Evolutionary conservation across 805 yeast genomes (phyloP).

Genomic region (Tetrapisispora phaffii): DNA sequence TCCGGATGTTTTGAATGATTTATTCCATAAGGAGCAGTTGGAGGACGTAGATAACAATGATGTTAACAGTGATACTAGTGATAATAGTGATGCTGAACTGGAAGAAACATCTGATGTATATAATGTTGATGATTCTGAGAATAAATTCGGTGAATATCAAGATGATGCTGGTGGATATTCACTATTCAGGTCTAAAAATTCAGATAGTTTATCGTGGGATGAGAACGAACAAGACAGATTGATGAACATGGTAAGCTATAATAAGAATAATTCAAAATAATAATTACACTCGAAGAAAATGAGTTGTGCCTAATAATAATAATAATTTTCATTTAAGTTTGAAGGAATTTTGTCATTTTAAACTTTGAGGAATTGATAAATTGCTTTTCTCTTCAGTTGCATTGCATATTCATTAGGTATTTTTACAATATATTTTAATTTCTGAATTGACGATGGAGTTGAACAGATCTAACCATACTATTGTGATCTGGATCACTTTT

Average conservation of each 20-base stretch:
- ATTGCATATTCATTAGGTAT: background rate
- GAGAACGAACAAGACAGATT: conserved; percentile 21
- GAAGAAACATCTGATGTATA: conserved; percentile 9
- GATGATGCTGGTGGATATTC: conserved; percentile 28
- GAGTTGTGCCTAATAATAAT: background rate
- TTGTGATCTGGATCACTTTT: background rate
- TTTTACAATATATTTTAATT: background rate
- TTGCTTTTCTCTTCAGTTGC: background rate
- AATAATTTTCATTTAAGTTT: background rate
- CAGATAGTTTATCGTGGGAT: conserved; percentile 26
- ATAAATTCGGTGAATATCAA: conserved; percentile 16
- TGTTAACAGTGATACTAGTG: conserved; percentile 8
- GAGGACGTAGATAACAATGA: conserved; percentile 11
- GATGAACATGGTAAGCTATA: conserved; percentile 20
- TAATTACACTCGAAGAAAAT: background rate
- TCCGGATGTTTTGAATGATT: conserved; percentile 13
- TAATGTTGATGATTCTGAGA: conserved; percentile 12
- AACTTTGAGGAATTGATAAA: background rate
- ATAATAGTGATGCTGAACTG: conserved; percentile 9
- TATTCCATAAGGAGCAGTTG: background rate
- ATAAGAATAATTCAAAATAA: conserved; percentile 7
- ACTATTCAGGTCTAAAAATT: conserved; percentile 27
- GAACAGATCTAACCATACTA: too few species aligned
- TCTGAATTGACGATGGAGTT: too few species aligned
- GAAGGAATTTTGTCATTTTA: background rate